Evolutionary conservation across 805 yeast species (phyloP).

Genomic region (Lipomyces japonicus): DNA sequence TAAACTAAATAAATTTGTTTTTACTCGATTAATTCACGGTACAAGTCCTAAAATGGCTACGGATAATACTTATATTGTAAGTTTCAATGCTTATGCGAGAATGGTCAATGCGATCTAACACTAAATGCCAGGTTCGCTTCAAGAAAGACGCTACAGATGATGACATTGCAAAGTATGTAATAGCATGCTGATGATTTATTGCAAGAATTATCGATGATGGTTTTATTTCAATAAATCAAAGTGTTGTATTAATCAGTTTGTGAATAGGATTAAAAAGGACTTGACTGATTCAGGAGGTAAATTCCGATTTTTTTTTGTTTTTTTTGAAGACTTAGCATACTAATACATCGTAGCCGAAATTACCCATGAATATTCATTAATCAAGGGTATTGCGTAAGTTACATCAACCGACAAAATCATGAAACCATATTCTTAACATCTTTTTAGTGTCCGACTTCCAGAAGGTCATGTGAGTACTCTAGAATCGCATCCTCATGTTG

Average conservation of each 20-base stretch:
- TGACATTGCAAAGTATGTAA: slow-evolving; percentile 23
- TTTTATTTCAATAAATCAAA: not conserved
- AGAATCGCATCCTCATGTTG: slow-evolving; percentile 26
- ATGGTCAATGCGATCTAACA: not conserved
- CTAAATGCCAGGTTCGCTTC: slow-evolving; percentile 22
- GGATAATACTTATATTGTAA: slow-evolving; percentile 18
- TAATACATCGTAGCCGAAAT: slow-evolving; percentile 17
- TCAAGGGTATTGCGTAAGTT: slow-evolving; percentile 31
- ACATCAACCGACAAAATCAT: no score
- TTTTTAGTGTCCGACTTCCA: slow-evolving; percentile 24
- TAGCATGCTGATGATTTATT: not conserved
- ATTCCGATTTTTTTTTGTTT: not conserved
- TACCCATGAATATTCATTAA: slow-evolving; percentile 30
- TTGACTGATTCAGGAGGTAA: slow-evolving; percentile 28
- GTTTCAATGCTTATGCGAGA: slow-evolving; percentile 1
- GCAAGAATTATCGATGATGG: no score
- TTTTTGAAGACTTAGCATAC: not conserved
- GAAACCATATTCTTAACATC: no score
- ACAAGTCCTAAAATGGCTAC: slow-evolving; percentile 3
- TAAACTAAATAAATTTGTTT: no score
- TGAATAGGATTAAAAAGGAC: slow-evolving; percentile 20
- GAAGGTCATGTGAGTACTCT: slow-evolving; percentile 21
- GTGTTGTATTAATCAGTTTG: not conserved
- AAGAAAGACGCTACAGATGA: slow-evolving; percentile 27
- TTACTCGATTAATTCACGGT: not conserved